Base-by-base conservation (phyloP, 192 early-diverging fungal genomes). In the Chytriomyces sp. region DNA sequence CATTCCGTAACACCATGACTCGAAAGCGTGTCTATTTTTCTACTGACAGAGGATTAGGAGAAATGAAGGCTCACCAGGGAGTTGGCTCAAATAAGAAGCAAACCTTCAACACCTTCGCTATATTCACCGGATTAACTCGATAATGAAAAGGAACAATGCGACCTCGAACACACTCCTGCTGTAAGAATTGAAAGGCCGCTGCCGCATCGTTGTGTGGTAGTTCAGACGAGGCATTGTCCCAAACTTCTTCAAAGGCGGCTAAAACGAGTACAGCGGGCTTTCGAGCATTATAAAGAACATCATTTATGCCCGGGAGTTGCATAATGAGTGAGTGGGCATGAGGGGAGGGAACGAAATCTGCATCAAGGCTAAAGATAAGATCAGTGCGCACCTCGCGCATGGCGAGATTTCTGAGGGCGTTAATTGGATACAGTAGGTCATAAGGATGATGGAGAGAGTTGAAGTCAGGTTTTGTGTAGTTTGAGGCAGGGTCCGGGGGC, bases 371-470 rank as follows among this genome's bases (percentile, higher is more conserved):
- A 17, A 79, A 37, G 4, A 79, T 71, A 14, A 79, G 32, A 0
- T 53, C 71, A 10, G 78, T 79, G 10, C 26, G 54, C 7, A 54
- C 52, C 31, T 79, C 71, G 7, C 12, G 19, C 17, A 79, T 59
- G 0, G 78, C 78, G 17, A 79, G 61, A 59, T 79, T 79, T 1
- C 76, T 38, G 17, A 79, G 58, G 10, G 36, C 28, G 77, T 79
- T 79, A 32, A 79, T 79, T 19, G 78, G 78, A 39, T 78, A 79
- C 10, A 79, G 52, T 0, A 78, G 55, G 49, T 79, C 78, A 49
- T 79, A 79, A 14, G 78, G 78, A 31, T 79, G 78, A 39, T 78
- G 66, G 12, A 72, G 52, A 5, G 49, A 8, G 3, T 22, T 26
- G 7, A 19, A 6, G 12, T 62, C 3, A 10, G 26, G 28, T n/a